These are phyloP conservation scores for Chalaropsis ovoidea DNA, from an alignment of 2,329 filamentous ascomycete species.

Conservation along the genomic window DNA sequence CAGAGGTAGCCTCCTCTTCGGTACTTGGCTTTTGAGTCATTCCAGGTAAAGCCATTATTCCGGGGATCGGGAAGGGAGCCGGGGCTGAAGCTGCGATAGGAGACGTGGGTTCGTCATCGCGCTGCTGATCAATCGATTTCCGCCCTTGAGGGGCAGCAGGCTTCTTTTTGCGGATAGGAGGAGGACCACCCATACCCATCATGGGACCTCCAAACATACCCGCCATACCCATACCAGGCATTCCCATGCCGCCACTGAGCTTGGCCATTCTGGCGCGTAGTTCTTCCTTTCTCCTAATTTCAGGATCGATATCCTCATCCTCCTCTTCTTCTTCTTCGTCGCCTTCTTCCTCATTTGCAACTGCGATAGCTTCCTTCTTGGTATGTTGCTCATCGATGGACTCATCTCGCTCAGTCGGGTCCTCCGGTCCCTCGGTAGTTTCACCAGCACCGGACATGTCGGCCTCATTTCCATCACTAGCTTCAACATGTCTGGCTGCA, in stretches of 20 bases:
- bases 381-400: constrained; percentile 48
- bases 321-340: constrained; percentile 50
- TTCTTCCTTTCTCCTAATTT: constrained; percentile 74
- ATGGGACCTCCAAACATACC: constrained; percentile 76
- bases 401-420: constrained; percentile 61
- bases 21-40: constrained; percentile 40
- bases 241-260: constrained; percentile 95
- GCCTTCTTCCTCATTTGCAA: constrained; percentile 26
- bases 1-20: constrained; percentile 18
- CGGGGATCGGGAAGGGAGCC: constrained; percentile 44
- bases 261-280: constrained; percentile 93
- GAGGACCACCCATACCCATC: constrained; percentile 48
- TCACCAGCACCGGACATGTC: constrained; percentile 56
- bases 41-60: constrained; percentile 59
- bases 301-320: constrained; percentile 78
- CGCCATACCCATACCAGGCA: constrained; percentile 92
- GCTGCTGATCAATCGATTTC: constrained; percentile 37
- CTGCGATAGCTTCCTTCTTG: neutral
- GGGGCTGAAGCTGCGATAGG: constrained; percentile 29
- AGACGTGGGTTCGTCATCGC: constrained; percentile 39
- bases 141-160: constrained; percentile 31
- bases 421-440: constrained; percentile 51
- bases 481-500: constrained; percentile 32
- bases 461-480: constrained; percentile 52
- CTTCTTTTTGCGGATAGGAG: constrained; percentile 49